Evolutionary conservation across 345 rosid species (phyloP).

Genomic region (Barbarea vulgaris): DNA sequence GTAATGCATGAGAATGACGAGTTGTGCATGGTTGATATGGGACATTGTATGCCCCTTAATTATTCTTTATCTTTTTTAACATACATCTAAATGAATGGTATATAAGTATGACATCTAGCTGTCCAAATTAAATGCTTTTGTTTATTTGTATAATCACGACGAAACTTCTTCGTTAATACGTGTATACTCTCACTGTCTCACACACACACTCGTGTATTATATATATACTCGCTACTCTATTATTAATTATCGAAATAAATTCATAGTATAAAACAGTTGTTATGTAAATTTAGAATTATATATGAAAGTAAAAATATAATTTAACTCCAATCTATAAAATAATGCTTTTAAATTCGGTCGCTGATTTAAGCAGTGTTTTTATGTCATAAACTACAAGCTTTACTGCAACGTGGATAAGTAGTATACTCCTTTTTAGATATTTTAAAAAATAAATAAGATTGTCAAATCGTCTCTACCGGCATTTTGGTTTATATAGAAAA

Average conservation of each 20-base stretch:
- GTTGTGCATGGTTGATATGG: constrained; percentile 40
- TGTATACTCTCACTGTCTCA: too few species aligned
- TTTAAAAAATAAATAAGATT: not conserved
- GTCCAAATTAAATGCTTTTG: constrained; percentile 30
- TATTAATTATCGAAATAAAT: not conserved
- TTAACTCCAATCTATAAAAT: not conserved
- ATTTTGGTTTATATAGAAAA: constrained; percentile 14
- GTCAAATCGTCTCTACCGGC: constrained; percentile 23
- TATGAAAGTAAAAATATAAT: not conserved
- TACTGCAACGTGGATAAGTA: not conserved
- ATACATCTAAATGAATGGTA: not conserved
- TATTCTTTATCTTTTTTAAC: constrained; percentile 18
- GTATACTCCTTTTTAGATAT: not conserved
- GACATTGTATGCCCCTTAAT: constrained; percentile 38
- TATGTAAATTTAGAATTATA: not conserved
- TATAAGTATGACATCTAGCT: constrained; percentile 13
- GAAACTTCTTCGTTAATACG: constrained; percentile 11
- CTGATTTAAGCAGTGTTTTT: not conserved
- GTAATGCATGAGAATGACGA: constrained; percentile 40
- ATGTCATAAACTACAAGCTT: not conserved
- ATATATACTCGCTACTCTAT: not conserved
- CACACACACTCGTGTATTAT: not conserved
- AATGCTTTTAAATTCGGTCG: not conserved
- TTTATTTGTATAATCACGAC: not conserved
- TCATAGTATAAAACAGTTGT: not conserved